Evolutionary conservation across 306 rosid genomes (phyloP).

Genomic region (Clitoria ternatea): DNA sequence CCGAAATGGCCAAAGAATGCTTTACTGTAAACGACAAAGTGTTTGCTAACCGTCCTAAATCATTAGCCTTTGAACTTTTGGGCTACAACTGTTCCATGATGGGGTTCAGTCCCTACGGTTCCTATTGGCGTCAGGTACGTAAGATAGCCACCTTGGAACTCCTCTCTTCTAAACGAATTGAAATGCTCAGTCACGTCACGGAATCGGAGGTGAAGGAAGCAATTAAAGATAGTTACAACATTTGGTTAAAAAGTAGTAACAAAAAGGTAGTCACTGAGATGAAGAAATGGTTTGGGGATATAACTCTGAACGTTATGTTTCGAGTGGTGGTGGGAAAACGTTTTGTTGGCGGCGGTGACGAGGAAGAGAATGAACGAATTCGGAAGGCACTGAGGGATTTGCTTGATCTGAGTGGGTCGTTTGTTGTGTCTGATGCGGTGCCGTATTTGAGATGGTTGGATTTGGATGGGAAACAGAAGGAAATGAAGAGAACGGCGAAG

Average conservation of each 20-base stretch:
- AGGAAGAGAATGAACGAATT: not conserved
- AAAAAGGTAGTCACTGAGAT: constrained; percentile 14
- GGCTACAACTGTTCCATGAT: constrained; percentile 28
- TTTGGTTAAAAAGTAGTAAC: not conserved
- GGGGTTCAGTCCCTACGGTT: constrained; percentile 29
- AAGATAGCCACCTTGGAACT: constrained; percentile 26
- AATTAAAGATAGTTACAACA: not conserved
- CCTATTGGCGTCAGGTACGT: constrained; percentile 42
- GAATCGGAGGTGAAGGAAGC: constrained; percentile 21
- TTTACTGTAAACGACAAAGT: constrained; percentile 27
- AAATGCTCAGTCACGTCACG: constrained; percentile 11
- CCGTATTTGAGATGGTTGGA: constrained; percentile 49
- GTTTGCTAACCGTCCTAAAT: constrained; percentile 29
- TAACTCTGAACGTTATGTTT: not conserved
- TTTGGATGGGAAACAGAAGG: constrained; percentile 33
- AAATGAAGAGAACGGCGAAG: constrained; percentile 25
- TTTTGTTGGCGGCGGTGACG: not conserved
- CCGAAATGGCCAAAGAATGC: constrained; percentile 36
- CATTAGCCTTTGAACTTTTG: constrained; percentile 17
- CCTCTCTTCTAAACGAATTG: constrained; percentile 19
- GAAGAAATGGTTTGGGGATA: constrained; percentile 35
- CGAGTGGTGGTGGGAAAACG: constrained; percentile 27
- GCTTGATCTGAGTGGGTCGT: constrained; percentile 2
- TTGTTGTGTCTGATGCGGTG: constrained; percentile 11
- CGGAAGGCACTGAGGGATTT: not conserved